Base-by-base conservation (phyloP, 176 grass and related monocot genomes). In the Oryza brachyantha region DNA sequence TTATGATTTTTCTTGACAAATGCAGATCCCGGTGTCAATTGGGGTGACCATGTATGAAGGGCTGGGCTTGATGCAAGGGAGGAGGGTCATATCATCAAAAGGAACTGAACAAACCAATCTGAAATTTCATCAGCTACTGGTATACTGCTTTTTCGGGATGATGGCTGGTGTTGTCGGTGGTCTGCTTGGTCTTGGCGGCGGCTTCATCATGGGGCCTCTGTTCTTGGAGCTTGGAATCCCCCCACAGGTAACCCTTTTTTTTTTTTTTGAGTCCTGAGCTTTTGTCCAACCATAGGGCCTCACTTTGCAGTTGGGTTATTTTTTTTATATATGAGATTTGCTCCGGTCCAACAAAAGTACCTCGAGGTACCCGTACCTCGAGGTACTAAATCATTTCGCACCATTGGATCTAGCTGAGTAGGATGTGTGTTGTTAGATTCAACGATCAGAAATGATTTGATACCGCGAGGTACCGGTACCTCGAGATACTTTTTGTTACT, bases 121-220 rank as follows among this genome's bases (percentile, higher is more conserved):
- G 25, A 86, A 50, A 29, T 34, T 66, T 9, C 64, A 72, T 7
- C 93, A 97, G 80, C 48, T 97, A 3, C 22, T 86, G 9, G 28
- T 77, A 0, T 97, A 97, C 58, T 86, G 86, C 57, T 68, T 78
- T 5, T 72, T 86, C 9, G 94, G 91, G 29, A 40, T 90, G 11
- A 17, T 83, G 8, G 91, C 88, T 5, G 94, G 94, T n/a, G 35
- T 90, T 34, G 85, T 91, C 5, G 91, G 88, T 1, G 91, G 94
- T 21, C 52, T 93, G 36, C 83, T 97, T 7, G 94, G 94, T 26
- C 64, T 93, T 28, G 91, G 94, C 5, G 94, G 94, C 6, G 94
- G 94, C 25, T 97, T 89, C 75, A 93, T 97, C 26, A 87, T 97
- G 91, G 89, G 94, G 21, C 86, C 88, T 8, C 74, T 97, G 32